These are phyloP conservation scores for Mortierella sp. DNA, from an alignment of 371 early-diverging fungal species.

Conservation along the genomic window DNA sequence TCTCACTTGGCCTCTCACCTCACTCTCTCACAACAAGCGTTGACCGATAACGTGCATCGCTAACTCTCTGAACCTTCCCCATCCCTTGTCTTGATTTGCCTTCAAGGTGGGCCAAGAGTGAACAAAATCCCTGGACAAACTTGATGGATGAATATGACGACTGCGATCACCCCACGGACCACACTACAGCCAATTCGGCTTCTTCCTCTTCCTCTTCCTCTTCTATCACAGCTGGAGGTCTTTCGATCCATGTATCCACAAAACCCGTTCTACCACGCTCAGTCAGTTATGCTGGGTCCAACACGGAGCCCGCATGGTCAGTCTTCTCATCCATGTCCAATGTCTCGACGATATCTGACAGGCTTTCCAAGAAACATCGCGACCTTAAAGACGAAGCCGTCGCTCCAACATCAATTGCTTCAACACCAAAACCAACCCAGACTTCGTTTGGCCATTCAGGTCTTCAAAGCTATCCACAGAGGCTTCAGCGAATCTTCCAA, in stretches of 20 bases:
- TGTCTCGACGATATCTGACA: constrained; percentile 15
- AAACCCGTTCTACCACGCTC: neutral
- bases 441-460: constrained; percentile 3
- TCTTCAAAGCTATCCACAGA: constrained; percentile 14
- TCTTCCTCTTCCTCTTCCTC: too few species aligned
- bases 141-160: too few species aligned
- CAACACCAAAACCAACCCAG: constrained; percentile 1
- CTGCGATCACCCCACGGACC: too few species aligned
- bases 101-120: too few species aligned
- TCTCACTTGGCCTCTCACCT: too few species aligned
- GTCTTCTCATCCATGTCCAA: constrained; percentile 40
- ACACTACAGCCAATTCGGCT: too few species aligned
- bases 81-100: too few species aligned
- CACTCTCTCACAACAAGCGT: too few species aligned
- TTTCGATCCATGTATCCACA: neutral
- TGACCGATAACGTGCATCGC: too few species aligned
- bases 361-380: constrained; percentile 7
- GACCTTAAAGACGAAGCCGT: neutral
- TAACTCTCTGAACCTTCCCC: too few species aligned
- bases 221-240: neutral
- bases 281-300: neutral
- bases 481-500: constrained; percentile 18
- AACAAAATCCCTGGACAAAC: too few species aligned
- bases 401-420: neutral
- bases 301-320: constrained; percentile 27